Evolutionary conservation across 176 grass and related monocot genomes (phyloP).

Genomic region (Paspalum notatum): DNA sequence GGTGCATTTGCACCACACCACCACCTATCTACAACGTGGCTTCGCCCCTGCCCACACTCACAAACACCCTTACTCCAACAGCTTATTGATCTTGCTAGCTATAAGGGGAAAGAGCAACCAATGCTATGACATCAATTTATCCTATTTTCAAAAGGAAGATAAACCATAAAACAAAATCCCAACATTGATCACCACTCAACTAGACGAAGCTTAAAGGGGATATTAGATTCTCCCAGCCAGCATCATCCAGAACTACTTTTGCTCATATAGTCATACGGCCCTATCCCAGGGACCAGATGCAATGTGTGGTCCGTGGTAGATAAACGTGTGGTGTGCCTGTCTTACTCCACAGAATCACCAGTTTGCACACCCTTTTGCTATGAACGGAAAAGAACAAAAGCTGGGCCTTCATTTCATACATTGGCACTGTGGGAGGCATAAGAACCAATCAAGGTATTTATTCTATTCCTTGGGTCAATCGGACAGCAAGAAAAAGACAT

Average conservation of each 20-base stretch:
- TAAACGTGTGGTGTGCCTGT: neutral
- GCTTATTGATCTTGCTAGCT: no score
- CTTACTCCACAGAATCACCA: neutral
- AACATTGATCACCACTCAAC: neutral
- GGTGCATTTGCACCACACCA: no score
- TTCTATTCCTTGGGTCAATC: conserved; percentile 16
- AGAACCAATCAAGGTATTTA: conserved; percentile 17
- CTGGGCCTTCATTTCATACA: neutral
- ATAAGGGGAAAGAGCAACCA: no score
- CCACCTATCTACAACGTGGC: no score
- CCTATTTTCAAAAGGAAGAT: conserved; percentile 1
- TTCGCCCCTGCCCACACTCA: no score
- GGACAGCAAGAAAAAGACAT: conserved; percentile 28
- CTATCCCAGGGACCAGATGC: conserved; percentile 24
- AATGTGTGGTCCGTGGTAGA: conserved; percentile 8
- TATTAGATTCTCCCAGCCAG: neutral
- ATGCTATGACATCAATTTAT: neutral
- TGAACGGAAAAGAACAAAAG: conserved; percentile 14
- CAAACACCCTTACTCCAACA: no score
- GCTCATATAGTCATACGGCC: conserved; percentile 2
- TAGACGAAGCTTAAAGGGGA: neutral
- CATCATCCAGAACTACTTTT: conserved; percentile 7
- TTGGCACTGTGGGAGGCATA: conserved; percentile 12
- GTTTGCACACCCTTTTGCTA: neutral
- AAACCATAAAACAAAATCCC: neutral